These are phyloP conservation scores for Lanmaoa pseudosensibilis DNA, from an alignment of 768 basidiomycete genomes.

Conservation along the genomic window DNA sequence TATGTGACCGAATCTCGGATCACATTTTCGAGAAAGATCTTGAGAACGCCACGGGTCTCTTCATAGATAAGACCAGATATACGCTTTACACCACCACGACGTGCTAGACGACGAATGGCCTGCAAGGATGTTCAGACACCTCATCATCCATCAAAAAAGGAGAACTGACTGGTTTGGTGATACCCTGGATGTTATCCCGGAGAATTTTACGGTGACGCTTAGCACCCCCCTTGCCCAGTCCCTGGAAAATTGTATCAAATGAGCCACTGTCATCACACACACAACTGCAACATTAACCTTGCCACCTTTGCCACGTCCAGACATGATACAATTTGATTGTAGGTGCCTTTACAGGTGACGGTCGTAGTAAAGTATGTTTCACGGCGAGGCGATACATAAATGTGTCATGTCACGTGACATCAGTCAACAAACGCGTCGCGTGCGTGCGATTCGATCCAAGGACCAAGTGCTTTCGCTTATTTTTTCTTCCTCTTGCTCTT, in stretches of 20 bases:
- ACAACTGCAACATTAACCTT: conserved; percentile 39
- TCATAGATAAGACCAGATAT: conserved; percentile 84
- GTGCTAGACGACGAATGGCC: conserved; percentile 74
- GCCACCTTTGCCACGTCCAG: conserved; percentile 86
- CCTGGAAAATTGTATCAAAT: conserved; percentile 35
- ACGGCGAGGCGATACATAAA: not conserved
- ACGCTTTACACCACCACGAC: conserved; percentile 90
- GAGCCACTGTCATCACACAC: not conserved
- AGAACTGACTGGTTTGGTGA: conserved; percentile 20
- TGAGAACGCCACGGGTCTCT: conserved; percentile 88
- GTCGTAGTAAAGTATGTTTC: not conserved
- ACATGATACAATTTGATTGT: conserved; percentile 46
- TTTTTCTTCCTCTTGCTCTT: not conserved
- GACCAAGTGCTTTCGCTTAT: too few relatives aligned
- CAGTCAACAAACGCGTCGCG: conserved; percentile 3
- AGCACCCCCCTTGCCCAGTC: conserved; percentile 83
- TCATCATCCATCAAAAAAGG: not conserved
- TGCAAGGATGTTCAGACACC: not conserved
- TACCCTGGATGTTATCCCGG: conserved; percentile 70
- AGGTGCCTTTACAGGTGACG: conserved; percentile 1
- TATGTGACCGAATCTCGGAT: conserved; percentile 90
- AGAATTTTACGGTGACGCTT: conserved; percentile 85
- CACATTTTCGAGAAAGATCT: conserved; percentile 80
- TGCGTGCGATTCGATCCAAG: not conserved
- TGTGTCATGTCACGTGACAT: conserved; percentile 7